Evolutionary conservation across 169 alveolate species (phyloP).

Genomic region (Perkinsus chesapeaki): DNA sequence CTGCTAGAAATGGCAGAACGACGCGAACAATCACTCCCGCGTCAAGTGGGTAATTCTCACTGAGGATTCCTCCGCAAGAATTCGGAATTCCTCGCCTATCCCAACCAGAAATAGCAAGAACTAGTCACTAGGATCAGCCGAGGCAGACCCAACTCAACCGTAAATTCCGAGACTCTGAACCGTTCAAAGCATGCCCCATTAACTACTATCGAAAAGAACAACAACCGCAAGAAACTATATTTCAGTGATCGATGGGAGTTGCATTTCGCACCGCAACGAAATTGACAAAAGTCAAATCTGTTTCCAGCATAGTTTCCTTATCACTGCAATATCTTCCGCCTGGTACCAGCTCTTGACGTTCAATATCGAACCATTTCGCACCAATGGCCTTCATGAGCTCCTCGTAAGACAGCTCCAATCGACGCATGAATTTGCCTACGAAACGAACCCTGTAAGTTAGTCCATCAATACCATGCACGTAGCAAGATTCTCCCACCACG

Average conservation of each 20-base stretch:
- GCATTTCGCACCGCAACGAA: not conserved
- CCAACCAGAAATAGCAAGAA: no score
- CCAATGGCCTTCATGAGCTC: not conserved
- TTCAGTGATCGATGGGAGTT: not conserved
- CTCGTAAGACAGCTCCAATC: not conserved
- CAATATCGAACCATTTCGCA: not conserved
- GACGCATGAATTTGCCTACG: not conserved
- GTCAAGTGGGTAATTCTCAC: no score
- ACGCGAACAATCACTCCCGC: no score
- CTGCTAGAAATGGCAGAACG: no score
- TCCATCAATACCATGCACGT: no score
- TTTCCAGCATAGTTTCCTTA: not conserved
- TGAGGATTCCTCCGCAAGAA: no score
- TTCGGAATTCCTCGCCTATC: no score
- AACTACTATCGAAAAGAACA: no score
- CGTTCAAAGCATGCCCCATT: no score
- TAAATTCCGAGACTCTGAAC: not conserved
- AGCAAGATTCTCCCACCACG: no score
- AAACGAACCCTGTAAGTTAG: not conserved
- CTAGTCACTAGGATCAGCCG: no score
- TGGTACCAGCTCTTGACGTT: not conserved
- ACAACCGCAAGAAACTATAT: not conserved
- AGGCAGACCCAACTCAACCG: no score
- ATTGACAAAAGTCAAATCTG: not conserved
- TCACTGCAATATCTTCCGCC: not conserved